These are phyloP conservation scores for Aspergillus tamarii DNA, from an alignment of 2,329 filamentous ascomycete genomes.

Conservation along the genomic window DNA sequence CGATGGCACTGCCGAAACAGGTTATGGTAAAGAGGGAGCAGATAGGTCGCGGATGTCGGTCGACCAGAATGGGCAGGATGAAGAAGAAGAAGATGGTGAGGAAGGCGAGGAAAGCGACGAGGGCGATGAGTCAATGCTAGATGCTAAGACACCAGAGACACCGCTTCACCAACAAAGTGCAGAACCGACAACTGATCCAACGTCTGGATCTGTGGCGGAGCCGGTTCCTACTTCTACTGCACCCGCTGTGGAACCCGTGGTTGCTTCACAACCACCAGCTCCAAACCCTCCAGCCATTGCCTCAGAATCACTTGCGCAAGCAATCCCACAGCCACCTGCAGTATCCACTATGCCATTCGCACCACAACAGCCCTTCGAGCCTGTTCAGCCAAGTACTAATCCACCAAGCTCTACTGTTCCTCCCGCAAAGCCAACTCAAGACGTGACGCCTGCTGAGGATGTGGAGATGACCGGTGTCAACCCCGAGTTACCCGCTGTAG, in stretches of 20 bases:
- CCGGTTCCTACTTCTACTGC: slow-evolving; percentile 14
- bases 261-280: slow-evolving; percentile 7
- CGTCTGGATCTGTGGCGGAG: slow-evolving; percentile 3
- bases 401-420: background rate
- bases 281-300: slow-evolving; percentile 3
- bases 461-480: slow-evolving; percentile 22
- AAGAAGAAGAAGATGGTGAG: slow-evolving; percentile 52
- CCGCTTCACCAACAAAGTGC: slow-evolving; percentile 33
- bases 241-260: slow-evolving; percentile 6
- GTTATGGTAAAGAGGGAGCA: slow-evolving; percentile 47
- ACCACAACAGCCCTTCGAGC: slow-evolving; percentile 4
- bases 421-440: slow-evolving; percentile 3
- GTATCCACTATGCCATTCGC: background rate
- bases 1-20: slow-evolving; percentile 29
- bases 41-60: slow-evolving; percentile 48
- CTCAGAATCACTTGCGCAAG: slow-evolving; percentile 5
- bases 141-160: slow-evolving; percentile 49
- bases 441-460: slow-evolving; percentile 15
- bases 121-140: slow-evolving; percentile 53
- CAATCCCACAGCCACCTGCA: slow-evolving; percentile 8
- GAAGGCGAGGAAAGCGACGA: slow-evolving; percentile 55
- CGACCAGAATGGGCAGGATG: slow-evolving; percentile 48
- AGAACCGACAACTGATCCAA: slow-evolving; percentile 10
- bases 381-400: slow-evolving; percentile 3
- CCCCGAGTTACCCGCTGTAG: slow-evolving; percentile 4